Evolutionary conservation across 2,329 filamentous ascomycete genomes (phyloP).

Genomic region (Botrytis aclada): DNA sequence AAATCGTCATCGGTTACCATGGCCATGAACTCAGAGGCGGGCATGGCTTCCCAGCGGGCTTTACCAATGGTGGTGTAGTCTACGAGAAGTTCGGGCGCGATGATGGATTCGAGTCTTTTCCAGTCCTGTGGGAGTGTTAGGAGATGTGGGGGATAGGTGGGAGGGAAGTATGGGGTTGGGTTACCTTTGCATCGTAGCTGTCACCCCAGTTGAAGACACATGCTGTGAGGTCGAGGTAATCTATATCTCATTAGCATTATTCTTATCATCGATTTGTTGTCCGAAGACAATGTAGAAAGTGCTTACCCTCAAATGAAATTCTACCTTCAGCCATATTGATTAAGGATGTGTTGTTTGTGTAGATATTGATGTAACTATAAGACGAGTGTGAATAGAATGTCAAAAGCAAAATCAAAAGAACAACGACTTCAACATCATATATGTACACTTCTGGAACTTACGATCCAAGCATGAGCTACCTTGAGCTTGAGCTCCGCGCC

Average conservation of each 20-base stretch:
- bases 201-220: slow-evolving; percentile 61
- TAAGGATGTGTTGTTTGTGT: not conserved
- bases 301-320: slow-evolving; percentile 21
- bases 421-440: slow-evolving; percentile 12
- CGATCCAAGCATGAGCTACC: not conserved
- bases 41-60: slow-evolving; percentile 59
- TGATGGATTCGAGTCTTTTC: slow-evolving; percentile 28
- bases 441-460: not conserved
- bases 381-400: not conserved
- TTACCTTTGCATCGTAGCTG: slow-evolving; percentile 59
- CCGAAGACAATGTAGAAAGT: not conserved
- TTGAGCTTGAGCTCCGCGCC: not conserved
- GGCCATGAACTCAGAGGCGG: slow-evolving; percentile 56
- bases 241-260: slow-evolving; percentile 33
- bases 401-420: not conserved
- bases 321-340: slow-evolving; percentile 1
- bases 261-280: not conserved
- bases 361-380: not conserved
- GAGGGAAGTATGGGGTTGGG: not conserved
- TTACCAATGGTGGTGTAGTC: slow-evolving; percentile 67
- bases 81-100: slow-evolving; percentile 31
- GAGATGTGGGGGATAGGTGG: not conserved
- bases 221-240: slow-evolving; percentile 49
- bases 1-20: slow-evolving; percentile 57
- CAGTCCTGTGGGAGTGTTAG: slow-evolving; percentile 28